These are phyloP conservation scores for Penicillium decumbens DNA, from an alignment of 2,329 filamentous ascomycete genomes.

Conservation along the genomic window DNA sequence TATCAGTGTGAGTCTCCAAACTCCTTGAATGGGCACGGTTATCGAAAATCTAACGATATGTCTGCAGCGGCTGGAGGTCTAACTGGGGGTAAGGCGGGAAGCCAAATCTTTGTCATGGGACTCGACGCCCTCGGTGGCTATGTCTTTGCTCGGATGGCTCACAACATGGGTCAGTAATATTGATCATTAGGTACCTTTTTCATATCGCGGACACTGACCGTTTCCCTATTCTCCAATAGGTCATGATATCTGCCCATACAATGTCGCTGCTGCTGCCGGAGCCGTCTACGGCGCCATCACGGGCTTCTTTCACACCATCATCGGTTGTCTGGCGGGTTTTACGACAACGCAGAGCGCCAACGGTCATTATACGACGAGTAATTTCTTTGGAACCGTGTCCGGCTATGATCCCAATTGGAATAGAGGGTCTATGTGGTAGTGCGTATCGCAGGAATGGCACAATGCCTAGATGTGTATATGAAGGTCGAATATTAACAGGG, in stretches of 20 bases:
- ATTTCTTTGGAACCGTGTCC: conserved; percentile 9
- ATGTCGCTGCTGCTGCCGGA: conserved; percentile 15
- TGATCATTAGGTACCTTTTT: background rate
- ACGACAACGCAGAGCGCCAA: conserved; percentile 1
- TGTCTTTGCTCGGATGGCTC: conserved; percentile 19
- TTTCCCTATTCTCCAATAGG: conserved; percentile 3
- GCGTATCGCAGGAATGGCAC: background rate
- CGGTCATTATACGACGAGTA: conserved; percentile 9
- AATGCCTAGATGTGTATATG: background rate
- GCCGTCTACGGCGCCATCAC: conserved; percentile 15
- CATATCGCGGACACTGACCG: background rate
- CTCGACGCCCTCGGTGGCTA: conserved; percentile 16
- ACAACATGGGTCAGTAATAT: conserved; percentile 10
- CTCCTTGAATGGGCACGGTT: background rate
- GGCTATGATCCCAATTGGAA: conserved; percentile 12
- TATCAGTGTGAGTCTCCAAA: conserved; percentile 9
- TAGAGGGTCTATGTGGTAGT: background rate
- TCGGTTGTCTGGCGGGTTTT: conserved; percentile 11
- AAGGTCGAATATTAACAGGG: background rate
- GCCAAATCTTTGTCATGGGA: conserved; percentile 10
- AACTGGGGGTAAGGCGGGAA: conserved; percentile 4
- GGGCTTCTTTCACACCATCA: conserved; percentile 11
- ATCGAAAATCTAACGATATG: too few species aligned
- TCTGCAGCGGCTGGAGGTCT: conserved; percentile 15
- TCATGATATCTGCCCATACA: conserved; percentile 14